Evolutionary conservation across 305 asterid species (phyloP).

Genomic region (Plantago rigida): DNA sequence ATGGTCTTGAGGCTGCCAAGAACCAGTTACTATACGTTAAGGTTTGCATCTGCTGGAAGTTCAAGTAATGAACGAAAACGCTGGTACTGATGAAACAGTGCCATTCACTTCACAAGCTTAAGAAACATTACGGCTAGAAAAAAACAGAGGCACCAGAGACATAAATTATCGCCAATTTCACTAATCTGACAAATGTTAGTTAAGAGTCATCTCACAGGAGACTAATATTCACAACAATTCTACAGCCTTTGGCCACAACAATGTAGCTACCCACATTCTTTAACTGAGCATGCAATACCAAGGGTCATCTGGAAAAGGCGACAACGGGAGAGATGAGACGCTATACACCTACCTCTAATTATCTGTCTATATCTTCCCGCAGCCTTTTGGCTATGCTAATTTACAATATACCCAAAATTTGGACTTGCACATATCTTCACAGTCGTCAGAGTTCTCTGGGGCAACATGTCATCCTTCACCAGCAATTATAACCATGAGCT

Average conservation of each 20-base stretch:
- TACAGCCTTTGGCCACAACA: conserved; percentile 54
- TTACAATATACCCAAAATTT: conserved; percentile 32
- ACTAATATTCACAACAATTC: conserved; percentile 46
- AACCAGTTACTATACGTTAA: not conserved
- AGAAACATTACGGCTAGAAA: not conserved
- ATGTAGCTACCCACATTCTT: conserved; percentile 31
- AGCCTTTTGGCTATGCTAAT: conserved; percentile 28
- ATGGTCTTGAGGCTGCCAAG: not conserved
- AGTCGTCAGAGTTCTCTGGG: not conserved
- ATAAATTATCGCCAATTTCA: conserved; percentile 22
- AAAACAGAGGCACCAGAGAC: conserved; percentile 22
- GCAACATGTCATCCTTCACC: conserved; percentile 24
- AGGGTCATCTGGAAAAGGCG: conserved; percentile 7
- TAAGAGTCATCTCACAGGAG: conserved; percentile 25
- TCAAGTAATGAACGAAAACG: not conserved
- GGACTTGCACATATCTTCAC: conserved; percentile 20
- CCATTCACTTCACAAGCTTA: not conserved
- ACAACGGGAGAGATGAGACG: conserved; percentile 31
- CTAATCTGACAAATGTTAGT: conserved; percentile 24
- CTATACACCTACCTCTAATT: conserved; percentile 50
- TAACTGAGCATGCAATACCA: conserved; percentile 30
- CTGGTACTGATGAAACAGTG: not conserved
- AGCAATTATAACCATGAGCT: conserved; percentile 18
- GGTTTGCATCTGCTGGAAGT: not conserved
- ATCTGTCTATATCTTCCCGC: conserved; percentile 36